Conservation (phyloP, 441 rosid genomes). For the Melastoma candidum region DNA sequence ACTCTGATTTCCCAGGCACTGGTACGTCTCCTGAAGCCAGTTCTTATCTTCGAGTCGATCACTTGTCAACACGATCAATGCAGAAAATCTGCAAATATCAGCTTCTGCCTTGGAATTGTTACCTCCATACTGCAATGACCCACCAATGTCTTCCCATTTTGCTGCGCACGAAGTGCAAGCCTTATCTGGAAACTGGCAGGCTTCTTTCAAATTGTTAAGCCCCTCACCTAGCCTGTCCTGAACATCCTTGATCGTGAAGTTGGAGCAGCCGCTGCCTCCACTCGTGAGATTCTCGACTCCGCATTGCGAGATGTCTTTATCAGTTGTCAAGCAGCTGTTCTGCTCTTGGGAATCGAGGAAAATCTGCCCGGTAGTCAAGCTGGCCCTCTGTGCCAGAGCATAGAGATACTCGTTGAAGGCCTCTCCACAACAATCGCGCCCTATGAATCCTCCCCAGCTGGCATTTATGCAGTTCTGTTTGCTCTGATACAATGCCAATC, state of each 20-base stretch:
- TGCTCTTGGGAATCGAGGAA: constrained; percentile 33
- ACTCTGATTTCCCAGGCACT: constrained; percentile 25
- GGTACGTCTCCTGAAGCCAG: constrained; percentile 21
- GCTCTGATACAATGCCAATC: constrained; percentile 5
- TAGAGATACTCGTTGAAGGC: constrained; percentile 28
- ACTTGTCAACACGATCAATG: constrained; percentile 32
- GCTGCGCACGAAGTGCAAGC: constrained; percentile 24
- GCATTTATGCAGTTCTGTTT: constrained; percentile 13
- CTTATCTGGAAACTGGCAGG: constrained; percentile 20
- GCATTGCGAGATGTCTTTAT: constrained; percentile 9
- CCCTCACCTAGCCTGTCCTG: constrained; percentile 18
- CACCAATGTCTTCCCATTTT: constrained; percentile 30
- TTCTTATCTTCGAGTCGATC: constrained; percentile 15
- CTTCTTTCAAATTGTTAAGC: constrained; percentile 19
- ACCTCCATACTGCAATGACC: constrained; percentile 11
- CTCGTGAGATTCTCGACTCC: constrained; percentile 18
- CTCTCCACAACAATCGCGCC: constrained; percentile 17
- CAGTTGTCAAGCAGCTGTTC: constrained; percentile 20
- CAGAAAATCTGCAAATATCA: constrained; percentile 32
- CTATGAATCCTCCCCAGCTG: constrained; percentile 32
- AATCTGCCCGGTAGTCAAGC: constrained; percentile 25
- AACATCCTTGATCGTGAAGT: constrained; percentile 25
- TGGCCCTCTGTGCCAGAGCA: constrained; percentile 30
- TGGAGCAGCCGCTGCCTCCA: constrained; percentile 27
- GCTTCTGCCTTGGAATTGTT: constrained; percentile 10